phyloP scores from a whole-genome alignment of 1,139 yeast genomes.

The Suhomyces wounanorum region DNA sequence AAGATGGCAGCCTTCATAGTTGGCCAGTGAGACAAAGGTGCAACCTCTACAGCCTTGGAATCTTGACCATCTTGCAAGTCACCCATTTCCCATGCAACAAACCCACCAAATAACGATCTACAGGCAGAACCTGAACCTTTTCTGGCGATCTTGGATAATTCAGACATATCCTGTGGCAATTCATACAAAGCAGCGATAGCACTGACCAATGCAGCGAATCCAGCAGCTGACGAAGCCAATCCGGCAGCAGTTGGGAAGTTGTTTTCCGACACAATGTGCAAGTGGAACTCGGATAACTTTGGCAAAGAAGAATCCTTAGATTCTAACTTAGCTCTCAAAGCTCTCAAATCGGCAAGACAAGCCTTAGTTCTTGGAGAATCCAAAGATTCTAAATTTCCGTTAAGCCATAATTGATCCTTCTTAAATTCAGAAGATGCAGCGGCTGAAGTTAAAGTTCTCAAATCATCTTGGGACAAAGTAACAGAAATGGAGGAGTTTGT shows the following conservation, averaged over 20 bases:
- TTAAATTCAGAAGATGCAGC: constrained; percentile 60
- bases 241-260: constrained; percentile 99
- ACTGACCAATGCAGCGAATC: constrained; percentile 91
- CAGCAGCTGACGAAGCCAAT: constrained; percentile 96
- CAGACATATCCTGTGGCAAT: constrained; percentile 79
- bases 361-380: constrained; percentile 73
- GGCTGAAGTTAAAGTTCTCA: constrained; percentile 89
- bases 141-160: constrained; percentile 89
- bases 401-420: constrained; percentile 77
- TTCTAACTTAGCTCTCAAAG: constrained; percentile 61
- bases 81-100: constrained; percentile 99
- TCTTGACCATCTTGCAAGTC: constrained; percentile 68
- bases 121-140: constrained; percentile 99
- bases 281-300: constrained; percentile 60
- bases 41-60: constrained; percentile 90
- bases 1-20: constrained; percentile 86
- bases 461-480: constrained; percentile 85
- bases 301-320: constrained; percentile 51
- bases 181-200: constrained; percentile 82
- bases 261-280: constrained; percentile 89
- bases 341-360: constrained; percentile 75
- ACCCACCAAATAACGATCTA: constrained; percentile 94
- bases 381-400: constrained; percentile 71
- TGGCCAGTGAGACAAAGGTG: constrained; percentile 87
- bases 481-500: constrained; percentile 95